These are phyloP conservation scores for Paraphaeosphaeria minitans DNA, from an alignment of 2,329 filamentous ascomycete genomes.

Conservation along the genomic window DNA sequence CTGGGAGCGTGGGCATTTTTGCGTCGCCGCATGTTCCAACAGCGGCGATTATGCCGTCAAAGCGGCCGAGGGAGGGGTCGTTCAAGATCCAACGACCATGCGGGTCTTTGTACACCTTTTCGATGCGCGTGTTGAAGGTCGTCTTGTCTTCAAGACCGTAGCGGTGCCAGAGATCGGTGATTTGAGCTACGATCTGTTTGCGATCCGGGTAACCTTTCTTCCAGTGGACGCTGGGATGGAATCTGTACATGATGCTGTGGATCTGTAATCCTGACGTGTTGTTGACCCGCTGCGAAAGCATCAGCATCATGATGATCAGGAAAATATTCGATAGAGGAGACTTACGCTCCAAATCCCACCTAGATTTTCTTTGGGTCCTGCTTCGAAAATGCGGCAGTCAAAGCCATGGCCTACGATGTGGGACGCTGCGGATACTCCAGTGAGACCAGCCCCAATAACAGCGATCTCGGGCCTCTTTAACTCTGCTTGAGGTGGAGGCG, in stretches of 20 bases:
- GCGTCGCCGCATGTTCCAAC: slow-evolving; percentile 81
- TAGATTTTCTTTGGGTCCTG: slow-evolving; percentile 66
- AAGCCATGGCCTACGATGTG: slow-evolving; percentile 88
- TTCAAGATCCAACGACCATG: slow-evolving; percentile 80
- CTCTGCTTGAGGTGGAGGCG: slow-evolving; percentile 64
- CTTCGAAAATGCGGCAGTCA: slow-evolving; percentile 79
- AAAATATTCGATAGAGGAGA: slow-evolving; percentile 5
- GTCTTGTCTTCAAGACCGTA: slow-evolving; percentile 76
- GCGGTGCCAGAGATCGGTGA: slow-evolving; percentile 72
- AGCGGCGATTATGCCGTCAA: slow-evolving; percentile 78
- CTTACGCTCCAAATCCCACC: slow-evolving; percentile 82
- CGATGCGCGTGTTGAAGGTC: slow-evolving; percentile 71
- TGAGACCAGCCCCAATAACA: slow-evolving; percentile 62
- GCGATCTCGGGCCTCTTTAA: slow-evolving; percentile 64
- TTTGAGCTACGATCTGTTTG: slow-evolving; percentile 74
- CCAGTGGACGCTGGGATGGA: slow-evolving; percentile 80
- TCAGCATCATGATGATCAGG: neutral
- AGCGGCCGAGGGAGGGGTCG: slow-evolving; percentile 69
- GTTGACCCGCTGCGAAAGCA: slow-evolving; percentile 68
- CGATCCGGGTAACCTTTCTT: slow-evolving; percentile 76
- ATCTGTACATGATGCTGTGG: slow-evolving; percentile 85
- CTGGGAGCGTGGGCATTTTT: slow-evolving; percentile 72
- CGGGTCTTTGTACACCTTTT: slow-evolving; percentile 70
- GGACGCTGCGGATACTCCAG: slow-evolving; percentile 75
- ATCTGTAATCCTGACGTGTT: slow-evolving; percentile 83